These are phyloP conservation scores for Jackrogersella multiformis DNA, from an alignment of 495 filamentous ascomycete species.

Conservation along the genomic window DNA sequence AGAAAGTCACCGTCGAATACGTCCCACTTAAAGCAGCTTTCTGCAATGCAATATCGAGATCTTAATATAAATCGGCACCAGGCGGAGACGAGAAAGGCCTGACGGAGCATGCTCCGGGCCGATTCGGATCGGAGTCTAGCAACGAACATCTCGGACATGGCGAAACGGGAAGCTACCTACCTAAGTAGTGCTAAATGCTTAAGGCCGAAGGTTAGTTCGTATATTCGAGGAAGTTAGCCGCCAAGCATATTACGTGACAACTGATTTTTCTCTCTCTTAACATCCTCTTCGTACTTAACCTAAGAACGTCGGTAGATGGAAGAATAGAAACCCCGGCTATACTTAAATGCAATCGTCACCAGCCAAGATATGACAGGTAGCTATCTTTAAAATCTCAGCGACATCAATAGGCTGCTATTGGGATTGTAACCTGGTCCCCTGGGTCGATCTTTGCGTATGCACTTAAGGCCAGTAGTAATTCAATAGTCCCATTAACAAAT, in stretches of 20 bases:
- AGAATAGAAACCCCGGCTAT: too few species aligned
- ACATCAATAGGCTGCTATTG: too few species aligned
- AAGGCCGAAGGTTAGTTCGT: constrained; percentile 25
- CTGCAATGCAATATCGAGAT: not conserved
- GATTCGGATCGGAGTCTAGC: constrained; percentile 24
- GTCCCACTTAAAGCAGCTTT: constrained; percentile 1
- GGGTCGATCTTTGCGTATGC: too few species aligned
- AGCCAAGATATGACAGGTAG: too few species aligned
- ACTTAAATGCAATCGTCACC: too few species aligned
- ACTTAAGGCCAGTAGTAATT: not conserved
- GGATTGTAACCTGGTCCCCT: too few species aligned
- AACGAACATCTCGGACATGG: constrained; percentile 21
- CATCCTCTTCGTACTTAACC: not conserved
- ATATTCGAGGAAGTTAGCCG: constrained; percentile 6
- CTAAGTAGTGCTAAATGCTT: not conserved
- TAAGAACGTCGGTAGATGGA: too few species aligned
- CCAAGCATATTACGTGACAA: not conserved
- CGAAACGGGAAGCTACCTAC: constrained; percentile 13
- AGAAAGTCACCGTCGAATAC: not conserved
- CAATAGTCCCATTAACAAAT: not conserved
- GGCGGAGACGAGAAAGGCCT: not conserved
- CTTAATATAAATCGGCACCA: not conserved
- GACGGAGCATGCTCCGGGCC: constrained; percentile 17
- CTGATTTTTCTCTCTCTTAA: too few species aligned
- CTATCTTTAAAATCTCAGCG: too few species aligned